A percentile compares a stretch with the other conserved stretches of the same genome.
phyloP scores from a whole-genome alignment of 768 basidiomycete genomes.

The Dacryopinax spathularia region DNA sequence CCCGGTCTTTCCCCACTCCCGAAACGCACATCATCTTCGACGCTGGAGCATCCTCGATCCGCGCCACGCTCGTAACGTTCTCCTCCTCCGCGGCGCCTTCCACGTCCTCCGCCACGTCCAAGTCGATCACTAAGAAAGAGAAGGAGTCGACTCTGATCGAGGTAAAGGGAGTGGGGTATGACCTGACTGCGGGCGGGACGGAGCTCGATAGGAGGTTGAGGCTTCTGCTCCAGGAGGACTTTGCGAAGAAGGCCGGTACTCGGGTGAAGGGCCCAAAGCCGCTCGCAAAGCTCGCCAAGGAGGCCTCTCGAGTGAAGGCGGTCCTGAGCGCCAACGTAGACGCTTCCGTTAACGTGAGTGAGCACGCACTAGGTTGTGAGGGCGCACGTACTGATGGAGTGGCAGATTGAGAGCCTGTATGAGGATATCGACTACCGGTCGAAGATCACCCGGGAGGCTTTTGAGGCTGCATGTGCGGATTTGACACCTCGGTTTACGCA shows the following conservation, averaged over 20 bases:
- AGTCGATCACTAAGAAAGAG: conserved; percentile 24
- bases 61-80: conserved; percentile 66
- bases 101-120: conserved; percentile 31
- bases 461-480: conserved; percentile 61
- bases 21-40: conserved; percentile 90
- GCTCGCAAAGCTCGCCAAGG: conserved; percentile 89
- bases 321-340: conserved; percentile 89
- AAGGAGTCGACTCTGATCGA: conserved; percentile 52
- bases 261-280: conserved; percentile 46
- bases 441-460: conserved; percentile 59
- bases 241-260: conserved; percentile 46
- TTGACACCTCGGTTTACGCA: conserved; percentile 46
- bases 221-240: conserved; percentile 61
- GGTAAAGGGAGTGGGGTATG: conserved; percentile 70
- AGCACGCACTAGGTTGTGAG: neutral
- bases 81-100: conserved; percentile 19
- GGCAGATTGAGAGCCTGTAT: conserved; percentile 70
- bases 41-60: conserved; percentile 71
- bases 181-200: conserved; percentile 61
- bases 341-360: conserved; percentile 52
- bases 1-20: conserved; percentile 62
- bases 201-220: conserved; percentile 72
- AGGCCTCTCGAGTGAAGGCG: conserved; percentile 78
- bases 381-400: neutral
- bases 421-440: conserved; percentile 83